Base-by-base conservation (phyloP, 2,329 filamentous ascomycete species). In the Colletotrichum truncatum region DNA sequence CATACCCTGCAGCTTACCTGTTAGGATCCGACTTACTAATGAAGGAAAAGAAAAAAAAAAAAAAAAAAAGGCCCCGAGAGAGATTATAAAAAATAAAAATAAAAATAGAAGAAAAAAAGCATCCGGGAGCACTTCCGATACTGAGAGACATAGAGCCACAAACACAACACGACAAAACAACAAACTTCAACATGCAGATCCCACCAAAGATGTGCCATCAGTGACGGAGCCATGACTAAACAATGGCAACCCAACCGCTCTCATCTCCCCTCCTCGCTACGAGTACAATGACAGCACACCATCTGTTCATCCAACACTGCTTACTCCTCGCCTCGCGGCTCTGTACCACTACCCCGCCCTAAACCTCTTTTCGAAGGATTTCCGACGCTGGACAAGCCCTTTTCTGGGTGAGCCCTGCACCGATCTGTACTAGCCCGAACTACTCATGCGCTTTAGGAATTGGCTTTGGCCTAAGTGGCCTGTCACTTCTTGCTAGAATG, bases 301-400 rank as follows among this genome's bases (percentile, higher is more conserved):
- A 56, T 64, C 61, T 61, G 14, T 61, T 53, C 46, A 6, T 38
- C 61, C 46, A 52, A 57, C 36, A 26, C 38, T 52, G 36, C 45
- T 30, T 18, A 7, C 16, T 36, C 41, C 18, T 11, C 34, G 36
- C 39, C 25, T 54, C 55, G 61, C 61, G 56, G 61, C 56, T 64
- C 61, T 64, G 48, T 48, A 25, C 16, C n/a, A n/a, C 26, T 54
- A 60, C 46, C 46, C 56, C 56, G 56, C 61, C 61, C 56, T 61
- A 61, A 39, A 61, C 56, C 56, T 53, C 55, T 26, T 49, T 64
- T 52, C 10, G 56, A 32, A 61, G 11, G 30, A 48, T 54, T 54
- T n/a, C 45, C 48, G 39, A 12, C 32, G 39, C 39, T 11, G 23
- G 23, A 10, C 48, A 30, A 38, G 32, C 55, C n/a, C 39, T 28